Evolutionary conservation across 495 filamentous ascomycete genomes (phyloP).

Genomic region (Neurospora hispaniola): DNA sequence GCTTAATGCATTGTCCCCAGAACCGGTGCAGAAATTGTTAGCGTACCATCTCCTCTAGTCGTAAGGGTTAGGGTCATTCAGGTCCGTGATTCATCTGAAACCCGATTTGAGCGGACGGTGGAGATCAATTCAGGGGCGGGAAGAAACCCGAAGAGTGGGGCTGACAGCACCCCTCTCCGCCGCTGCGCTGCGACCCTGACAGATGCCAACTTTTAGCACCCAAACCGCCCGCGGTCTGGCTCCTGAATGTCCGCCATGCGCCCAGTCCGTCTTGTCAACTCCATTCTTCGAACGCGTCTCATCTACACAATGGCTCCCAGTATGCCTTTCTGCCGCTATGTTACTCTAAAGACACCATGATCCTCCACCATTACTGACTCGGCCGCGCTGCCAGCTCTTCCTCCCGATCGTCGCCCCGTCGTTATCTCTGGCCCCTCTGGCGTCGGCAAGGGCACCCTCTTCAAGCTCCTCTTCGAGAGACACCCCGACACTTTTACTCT

Average conservation of each 20-base stretch:
- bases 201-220: not conserved
- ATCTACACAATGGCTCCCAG: slow-evolving; percentile 35
- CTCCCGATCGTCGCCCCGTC: slow-evolving; percentile 49
- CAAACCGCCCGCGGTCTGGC: not conserved
- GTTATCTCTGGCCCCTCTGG: slow-evolving; percentile 82
- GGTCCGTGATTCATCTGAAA: not conserved
- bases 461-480: slow-evolving; percentile 53
- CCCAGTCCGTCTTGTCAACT: not conserved
- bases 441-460: slow-evolving; percentile 80
- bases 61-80: not conserved
- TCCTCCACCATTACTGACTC: not conserved
- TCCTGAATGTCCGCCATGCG: not conserved
- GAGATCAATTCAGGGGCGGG: not conserved
- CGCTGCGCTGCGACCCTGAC: not conserved
- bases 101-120: not conserved
- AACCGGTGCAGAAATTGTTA: not conserved
- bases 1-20: not conserved
- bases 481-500: slow-evolving; percentile 71
- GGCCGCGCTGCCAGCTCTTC: slow-evolving; percentile 19
- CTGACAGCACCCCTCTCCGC: not conserved
- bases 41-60: not conserved
- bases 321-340: slow-evolving; percentile 14
- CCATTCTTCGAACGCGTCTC: slow-evolving; percentile 7
- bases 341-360: not conserved
- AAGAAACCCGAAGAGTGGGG: not conserved